These are phyloP conservation scores for Castanospermum australe DNA, from an alignment of 306 rosid genomes.

Conservation along the genomic window DNA sequence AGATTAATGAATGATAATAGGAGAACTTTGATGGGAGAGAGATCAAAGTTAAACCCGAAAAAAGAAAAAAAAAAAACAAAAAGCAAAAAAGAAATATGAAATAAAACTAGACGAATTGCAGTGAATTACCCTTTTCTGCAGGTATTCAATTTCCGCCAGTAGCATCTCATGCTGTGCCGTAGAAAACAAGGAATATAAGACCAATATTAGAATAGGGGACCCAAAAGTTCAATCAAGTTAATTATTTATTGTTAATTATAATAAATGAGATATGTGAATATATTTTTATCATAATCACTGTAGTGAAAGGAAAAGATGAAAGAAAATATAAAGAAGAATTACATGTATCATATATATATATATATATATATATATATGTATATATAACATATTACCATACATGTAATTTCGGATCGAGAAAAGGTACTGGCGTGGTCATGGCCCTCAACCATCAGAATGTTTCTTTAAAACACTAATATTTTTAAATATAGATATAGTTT, in stretches of 20 bases:
- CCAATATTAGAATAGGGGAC: background rate
- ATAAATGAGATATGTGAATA: background rate
- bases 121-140: conserved; percentile 80
- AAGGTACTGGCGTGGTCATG: no score
- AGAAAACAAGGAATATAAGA: background rate
- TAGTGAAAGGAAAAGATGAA: background rate
- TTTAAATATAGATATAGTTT: no score
- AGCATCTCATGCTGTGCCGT: conserved; percentile 72
- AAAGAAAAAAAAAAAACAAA: background rate
- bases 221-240: background rate
- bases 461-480: no score
- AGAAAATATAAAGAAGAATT: background rate
- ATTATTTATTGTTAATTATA: no score
- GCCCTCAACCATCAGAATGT: no score
- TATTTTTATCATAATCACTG: background rate
- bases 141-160: conserved; percentile 77
- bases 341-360: background rate
- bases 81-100: no score
- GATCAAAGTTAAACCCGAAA: background rate
- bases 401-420: no score
- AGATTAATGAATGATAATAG: background rate
- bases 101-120: background rate
- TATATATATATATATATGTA: no score
- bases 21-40: background rate
- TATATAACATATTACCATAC: no score